phyloP scores from a whole-genome alignment of 306 rosid species.

The Lagenaria siceraria region DNA sequence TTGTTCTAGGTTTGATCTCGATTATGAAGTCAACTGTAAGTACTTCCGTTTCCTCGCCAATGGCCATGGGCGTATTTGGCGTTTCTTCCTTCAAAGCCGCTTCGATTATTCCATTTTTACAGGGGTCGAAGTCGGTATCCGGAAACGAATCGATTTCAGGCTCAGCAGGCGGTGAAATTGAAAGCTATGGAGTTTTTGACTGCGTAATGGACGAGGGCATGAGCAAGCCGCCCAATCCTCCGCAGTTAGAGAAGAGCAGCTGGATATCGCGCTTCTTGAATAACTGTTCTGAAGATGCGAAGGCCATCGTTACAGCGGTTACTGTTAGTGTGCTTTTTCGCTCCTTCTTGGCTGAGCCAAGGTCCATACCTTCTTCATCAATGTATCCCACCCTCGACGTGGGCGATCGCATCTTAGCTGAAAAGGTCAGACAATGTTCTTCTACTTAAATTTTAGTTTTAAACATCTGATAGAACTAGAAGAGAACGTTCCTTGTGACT shows the following conservation, averaged over 20 bases:
- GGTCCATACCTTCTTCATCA: constrained; percentile 85
- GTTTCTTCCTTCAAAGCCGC: constrained; percentile 47
- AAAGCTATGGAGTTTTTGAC: constrained; percentile 42
- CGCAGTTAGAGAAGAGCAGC: constrained; percentile 28
- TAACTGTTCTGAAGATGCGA: constrained; percentile 60
- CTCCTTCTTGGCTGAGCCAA: constrained; percentile 79
- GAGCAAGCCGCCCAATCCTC: constrained; percentile 3
- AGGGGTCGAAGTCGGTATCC: constrained; percentile 71
- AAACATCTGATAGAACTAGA: not conserved
- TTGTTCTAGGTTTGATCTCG: constrained; percentile 56
- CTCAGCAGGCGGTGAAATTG: constrained; percentile 30
- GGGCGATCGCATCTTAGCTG: constrained; percentile 87
- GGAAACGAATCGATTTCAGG: constrained; percentile 41
- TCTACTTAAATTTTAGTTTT: not conserved
- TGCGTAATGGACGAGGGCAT: not conserved
- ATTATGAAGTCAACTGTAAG: constrained; percentile 60
- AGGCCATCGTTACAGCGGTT: constrained; percentile 64
- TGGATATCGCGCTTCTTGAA: constrained; percentile 56
- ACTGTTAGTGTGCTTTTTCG: constrained; percentile 63
- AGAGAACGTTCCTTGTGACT: not conserved
- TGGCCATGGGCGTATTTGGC: constrained; percentile 35
- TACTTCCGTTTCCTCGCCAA: constrained; percentile 34
- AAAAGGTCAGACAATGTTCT: constrained; percentile 48
- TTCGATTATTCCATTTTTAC: constrained; percentile 51
- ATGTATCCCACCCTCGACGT: constrained; percentile 84